Percentiles rank a stretch among this genome's conserved stretches.
Conservation (phyloP, 2,329 filamentous ascomycete genomes). For the Paecilomyces niveus region DNA sequence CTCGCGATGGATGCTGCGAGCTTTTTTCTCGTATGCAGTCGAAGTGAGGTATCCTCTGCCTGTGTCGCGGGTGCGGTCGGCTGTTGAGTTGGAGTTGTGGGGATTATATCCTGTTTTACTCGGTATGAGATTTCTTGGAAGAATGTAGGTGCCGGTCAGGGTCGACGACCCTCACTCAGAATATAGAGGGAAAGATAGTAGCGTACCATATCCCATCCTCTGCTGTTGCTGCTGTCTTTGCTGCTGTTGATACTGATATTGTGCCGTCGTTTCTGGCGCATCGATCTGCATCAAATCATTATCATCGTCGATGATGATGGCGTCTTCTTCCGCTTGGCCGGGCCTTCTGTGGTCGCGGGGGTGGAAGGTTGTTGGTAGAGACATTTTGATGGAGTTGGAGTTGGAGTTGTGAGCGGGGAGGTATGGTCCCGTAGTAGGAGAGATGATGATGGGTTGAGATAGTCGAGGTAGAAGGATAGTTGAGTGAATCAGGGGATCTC, state of each 20-base stretch:
- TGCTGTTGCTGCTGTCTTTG: not conserved
- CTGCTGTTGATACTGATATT: not conserved
- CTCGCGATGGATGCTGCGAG: conserved; percentile 16
- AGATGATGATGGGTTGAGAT: no score
- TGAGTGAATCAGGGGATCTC: no score
- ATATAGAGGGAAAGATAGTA: not conserved
- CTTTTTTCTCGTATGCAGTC: not conserved
- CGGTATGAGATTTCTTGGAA: conserved; percentile 25
- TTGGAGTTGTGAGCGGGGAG: not conserved
- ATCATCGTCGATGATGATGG: not conserved
- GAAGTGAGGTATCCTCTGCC: not conserved
- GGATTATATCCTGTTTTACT: conserved; percentile 15
- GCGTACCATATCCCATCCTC: not conserved
- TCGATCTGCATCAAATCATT: not conserved
- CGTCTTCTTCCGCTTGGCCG: not conserved
- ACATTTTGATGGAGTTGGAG: not conserved
- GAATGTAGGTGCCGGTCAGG: no score
- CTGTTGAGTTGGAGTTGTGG: not conserved
- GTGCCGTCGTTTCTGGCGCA: not conserved
- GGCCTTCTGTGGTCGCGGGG: not conserved
- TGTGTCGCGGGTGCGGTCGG: not conserved
- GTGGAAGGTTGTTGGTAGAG: not conserved
- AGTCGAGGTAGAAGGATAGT: no score
- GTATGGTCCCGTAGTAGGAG: conserved; percentile 1
- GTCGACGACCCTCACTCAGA: not conserved